Conservation (phyloP, 2,329 filamentous ascomycete genomes). For the Xylaria sp. region DNA sequence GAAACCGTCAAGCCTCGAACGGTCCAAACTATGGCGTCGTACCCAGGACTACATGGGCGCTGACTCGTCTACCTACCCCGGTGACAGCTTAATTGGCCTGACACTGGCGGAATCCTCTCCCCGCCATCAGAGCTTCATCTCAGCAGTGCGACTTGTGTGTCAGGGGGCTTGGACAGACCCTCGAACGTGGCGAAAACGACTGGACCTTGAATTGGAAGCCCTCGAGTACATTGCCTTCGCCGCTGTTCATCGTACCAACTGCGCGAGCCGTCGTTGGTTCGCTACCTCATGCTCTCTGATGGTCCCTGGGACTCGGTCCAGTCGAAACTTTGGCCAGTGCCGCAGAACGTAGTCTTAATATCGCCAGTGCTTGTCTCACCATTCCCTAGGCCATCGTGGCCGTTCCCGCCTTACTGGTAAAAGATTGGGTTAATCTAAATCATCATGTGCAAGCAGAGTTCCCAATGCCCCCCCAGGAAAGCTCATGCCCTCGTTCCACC, state of each 20-base stretch:
- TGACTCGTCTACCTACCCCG: neutral
- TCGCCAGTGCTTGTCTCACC: conserved; percentile 2
- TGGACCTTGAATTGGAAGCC: no score
- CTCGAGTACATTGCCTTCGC: no score
- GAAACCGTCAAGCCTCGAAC: conserved; percentile 17
- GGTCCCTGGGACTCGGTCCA: conserved; percentile 1
- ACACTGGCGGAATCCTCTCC: neutral
- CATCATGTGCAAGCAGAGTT: conserved; percentile 22
- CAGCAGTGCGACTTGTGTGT: neutral
- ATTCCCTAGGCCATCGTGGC: conserved; percentile 16
- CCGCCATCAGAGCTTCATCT: neutral
- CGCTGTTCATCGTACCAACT: no score
- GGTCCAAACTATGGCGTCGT: neutral
- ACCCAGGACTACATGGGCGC: neutral
- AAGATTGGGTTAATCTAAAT: conserved; percentile 17
- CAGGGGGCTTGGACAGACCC: neutral
- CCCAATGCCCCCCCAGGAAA: conserved; percentile 15
- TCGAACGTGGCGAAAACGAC: neutral
- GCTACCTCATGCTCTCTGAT: no score
- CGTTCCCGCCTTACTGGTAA: conserved; percentile 19
- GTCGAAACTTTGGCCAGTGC: conserved; percentile 27
- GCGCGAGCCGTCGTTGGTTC: no score
- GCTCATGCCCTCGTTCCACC: conserved; percentile 4
- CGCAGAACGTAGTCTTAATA: conserved; percentile 14
- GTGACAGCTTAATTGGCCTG: neutral